These are phyloP conservation scores for Ricinus communis DNA, from an alignment of 345 rosid genomes.

Conservation along the genomic window DNA sequence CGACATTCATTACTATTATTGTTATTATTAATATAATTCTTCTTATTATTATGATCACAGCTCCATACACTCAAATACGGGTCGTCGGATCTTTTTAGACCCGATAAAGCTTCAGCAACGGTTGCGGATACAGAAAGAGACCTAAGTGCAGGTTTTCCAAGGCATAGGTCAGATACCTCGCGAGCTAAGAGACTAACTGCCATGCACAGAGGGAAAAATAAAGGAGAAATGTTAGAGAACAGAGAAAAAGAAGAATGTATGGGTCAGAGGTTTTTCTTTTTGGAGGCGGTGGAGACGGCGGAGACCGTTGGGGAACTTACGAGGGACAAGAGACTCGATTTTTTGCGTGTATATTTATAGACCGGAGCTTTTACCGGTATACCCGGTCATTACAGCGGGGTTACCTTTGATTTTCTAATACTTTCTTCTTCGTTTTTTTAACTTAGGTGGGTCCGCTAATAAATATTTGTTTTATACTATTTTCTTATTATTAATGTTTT, in stretches of 20 bases:
- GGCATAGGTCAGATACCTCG: slow-evolving; percentile 60
- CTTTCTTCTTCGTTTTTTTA: no score
- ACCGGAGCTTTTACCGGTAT: slow-evolving; percentile 6
- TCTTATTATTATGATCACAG: slow-evolving; percentile 28
- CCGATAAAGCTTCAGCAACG: slow-evolving; percentile 56
- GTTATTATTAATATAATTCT: background rate
- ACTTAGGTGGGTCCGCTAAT: no score
- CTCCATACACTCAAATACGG: slow-evolving; percentile 55
- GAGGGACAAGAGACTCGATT: background rate
- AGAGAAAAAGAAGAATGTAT: background rate
- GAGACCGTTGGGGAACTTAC: background rate
- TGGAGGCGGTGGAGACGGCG: background rate
- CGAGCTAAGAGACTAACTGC: slow-evolving; percentile 48
- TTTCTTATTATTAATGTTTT: no score
- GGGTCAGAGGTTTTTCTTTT: background rate
- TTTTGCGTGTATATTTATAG: slow-evolving; percentile 17
- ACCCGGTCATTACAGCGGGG: slow-evolving; percentile 10
- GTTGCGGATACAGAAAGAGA: slow-evolving; percentile 52
- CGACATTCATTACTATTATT: slow-evolving; percentile 26
- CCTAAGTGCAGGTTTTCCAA: slow-evolving; percentile 67
- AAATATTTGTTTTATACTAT: no score
- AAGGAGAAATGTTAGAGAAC: no score
- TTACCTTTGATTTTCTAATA: background rate
- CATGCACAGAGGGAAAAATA: slow-evolving; percentile 39
- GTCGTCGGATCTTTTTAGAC: slow-evolving; percentile 43